A percentile compares a stretch with the other conserved stretches of the same genome.
Evolutionary conservation across 352 stramenopile genomes (phyloP).

Genomic region (Phytopythium oedochilum): DNA sequence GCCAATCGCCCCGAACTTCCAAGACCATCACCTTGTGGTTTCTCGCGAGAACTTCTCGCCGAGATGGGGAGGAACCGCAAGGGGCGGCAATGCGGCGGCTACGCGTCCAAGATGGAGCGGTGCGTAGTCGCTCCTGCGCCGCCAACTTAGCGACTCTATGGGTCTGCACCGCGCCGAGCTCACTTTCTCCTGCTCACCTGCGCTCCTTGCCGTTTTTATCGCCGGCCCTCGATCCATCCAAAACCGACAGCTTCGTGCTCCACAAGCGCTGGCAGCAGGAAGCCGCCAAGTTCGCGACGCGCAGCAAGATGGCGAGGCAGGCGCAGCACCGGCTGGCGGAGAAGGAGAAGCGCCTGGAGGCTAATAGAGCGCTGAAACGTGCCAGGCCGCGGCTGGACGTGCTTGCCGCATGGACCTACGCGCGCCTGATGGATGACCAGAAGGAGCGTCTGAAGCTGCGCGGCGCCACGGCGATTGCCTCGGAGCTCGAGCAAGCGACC

Average conservation of each 20-base stretch:
- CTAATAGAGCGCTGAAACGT: slow-evolving; percentile 33
- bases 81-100: slow-evolving; percentile 64
- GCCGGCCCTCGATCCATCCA: no score
- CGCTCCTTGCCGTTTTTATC: background rate
- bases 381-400: slow-evolving; percentile 69
- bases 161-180: background rate
- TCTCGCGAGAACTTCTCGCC: no score
- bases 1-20: no score
- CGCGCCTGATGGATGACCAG: slow-evolving; percentile 69
- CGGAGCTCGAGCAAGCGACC: slow-evolving; percentile 46
- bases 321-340: slow-evolving; percentile 28
- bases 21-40: slow-evolving; percentile 4
- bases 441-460: slow-evolving; percentile 65
- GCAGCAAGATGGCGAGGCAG: slow-evolving; percentile 47
- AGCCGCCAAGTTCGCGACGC: slow-evolving; percentile 36
- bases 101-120: slow-evolving; percentile 71
- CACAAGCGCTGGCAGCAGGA: slow-evolving; percentile 60
- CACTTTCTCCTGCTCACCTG: background rate
- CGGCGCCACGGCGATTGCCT: slow-evolving; percentile 52
- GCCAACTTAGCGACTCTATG: no score
- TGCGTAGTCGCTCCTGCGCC: background rate
- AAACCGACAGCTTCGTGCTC: slow-evolving; percentile 45
- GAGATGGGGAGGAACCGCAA: slow-evolving; percentile 69
- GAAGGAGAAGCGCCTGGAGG: slow-evolving; percentile 30
- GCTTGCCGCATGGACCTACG: slow-evolving; percentile 62